Percentiles rank a stretch among this genome's conserved stretches.
Evolutionary conservation across 2,329 filamentous ascomycete species (phyloP).

Genomic region (Drechslerella dactyloides): DNA sequence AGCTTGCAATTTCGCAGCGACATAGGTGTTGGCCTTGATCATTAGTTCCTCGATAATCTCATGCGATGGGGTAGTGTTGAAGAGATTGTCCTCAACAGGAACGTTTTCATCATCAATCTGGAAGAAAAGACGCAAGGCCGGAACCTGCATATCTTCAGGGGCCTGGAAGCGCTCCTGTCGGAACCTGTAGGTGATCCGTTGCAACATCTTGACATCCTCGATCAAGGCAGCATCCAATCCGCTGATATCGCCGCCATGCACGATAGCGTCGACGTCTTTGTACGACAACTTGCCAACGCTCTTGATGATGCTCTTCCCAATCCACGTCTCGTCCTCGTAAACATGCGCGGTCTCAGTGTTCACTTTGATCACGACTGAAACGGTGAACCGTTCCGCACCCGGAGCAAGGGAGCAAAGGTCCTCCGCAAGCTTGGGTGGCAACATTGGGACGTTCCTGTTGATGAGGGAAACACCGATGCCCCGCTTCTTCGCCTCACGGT

Average conservation of each 20-base stretch:
- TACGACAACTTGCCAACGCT: slow-evolving; percentile 85
- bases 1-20: slow-evolving; percentile 80
- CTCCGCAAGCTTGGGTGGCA: slow-evolving; percentile 81
- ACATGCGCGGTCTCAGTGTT: slow-evolving; percentile 79
- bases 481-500: slow-evolving; percentile 96
- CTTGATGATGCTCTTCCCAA: slow-evolving; percentile 92
- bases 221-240: slow-evolving; percentile 72
- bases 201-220: slow-evolving; percentile 71
- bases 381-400: slow-evolving; percentile 85
- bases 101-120: slow-evolving; percentile 98
- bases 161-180: slow-evolving; percentile 84
- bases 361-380: slow-evolving; percentile 92
- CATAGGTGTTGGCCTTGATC: slow-evolving; percentile 87
- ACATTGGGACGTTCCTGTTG: slow-evolving; percentile 84
- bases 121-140: slow-evolving; percentile 85
- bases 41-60: slow-evolving; percentile 94
- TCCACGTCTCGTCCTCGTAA: slow-evolving; percentile 86
- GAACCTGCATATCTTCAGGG: slow-evolving; percentile 76
- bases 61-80: slow-evolving; percentile 84
- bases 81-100: slow-evolving; percentile 94
- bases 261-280: slow-evolving; percentile 81
- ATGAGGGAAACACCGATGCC: slow-evolving; percentile 94
- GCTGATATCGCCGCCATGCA: slow-evolving; percentile 69
- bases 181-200: slow-evolving; percentile 86
- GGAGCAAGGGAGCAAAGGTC: slow-evolving; percentile 88